A percentile compares a stretch with the other conserved stretches of the same genome.
These are phyloP conservation scores for Nitzschia palea DNA, from an alignment of 108 stramenopile genomes.

Conservation along the genomic window DNA sequence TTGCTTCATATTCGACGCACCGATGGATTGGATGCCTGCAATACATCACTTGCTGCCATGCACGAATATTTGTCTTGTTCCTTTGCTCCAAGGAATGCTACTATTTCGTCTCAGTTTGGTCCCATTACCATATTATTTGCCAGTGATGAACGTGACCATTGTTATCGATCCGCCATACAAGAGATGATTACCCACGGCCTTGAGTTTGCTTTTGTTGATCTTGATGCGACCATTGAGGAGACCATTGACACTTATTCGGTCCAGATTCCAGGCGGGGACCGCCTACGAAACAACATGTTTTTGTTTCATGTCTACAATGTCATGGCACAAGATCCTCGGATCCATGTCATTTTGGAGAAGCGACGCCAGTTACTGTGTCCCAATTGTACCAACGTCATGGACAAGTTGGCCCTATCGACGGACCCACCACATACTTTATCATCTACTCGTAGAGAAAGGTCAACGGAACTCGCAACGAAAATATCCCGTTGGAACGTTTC, in stretches of 20 bases:
- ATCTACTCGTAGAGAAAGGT: no score
- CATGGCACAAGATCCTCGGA: neutral
- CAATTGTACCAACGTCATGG: conserved; percentile 3
- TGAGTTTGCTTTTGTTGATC: conserved; percentile 1
- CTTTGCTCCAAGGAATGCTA: neutral
- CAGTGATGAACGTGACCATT: conserved; percentile 3
- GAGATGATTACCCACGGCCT: neutral
- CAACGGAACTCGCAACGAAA: no score
- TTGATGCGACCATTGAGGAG: neutral
- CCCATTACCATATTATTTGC: neutral
- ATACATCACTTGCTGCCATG: conserved; percentile 1
- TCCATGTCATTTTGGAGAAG: conserved; percentile 3
- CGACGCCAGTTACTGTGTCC: neutral
- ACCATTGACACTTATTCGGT: neutral
- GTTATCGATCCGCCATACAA: conserved; percentile 1
- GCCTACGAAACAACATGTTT: conserved; percentile 10
- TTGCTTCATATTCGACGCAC: conserved; percentile 15
- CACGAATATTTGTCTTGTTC: conserved; percentile 8
- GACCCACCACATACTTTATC: no score
- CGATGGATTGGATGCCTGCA: neutral
- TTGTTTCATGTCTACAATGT: neutral
- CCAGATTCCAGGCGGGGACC: neutral
- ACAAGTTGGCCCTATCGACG: no score
- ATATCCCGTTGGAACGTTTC: no score
- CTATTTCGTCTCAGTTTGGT: neutral